These are phyloP conservation scores for Paraphoma sp. DNA, from an alignment of 2,329 filamentous ascomycete genomes.

Conservation along the genomic window DNA sequence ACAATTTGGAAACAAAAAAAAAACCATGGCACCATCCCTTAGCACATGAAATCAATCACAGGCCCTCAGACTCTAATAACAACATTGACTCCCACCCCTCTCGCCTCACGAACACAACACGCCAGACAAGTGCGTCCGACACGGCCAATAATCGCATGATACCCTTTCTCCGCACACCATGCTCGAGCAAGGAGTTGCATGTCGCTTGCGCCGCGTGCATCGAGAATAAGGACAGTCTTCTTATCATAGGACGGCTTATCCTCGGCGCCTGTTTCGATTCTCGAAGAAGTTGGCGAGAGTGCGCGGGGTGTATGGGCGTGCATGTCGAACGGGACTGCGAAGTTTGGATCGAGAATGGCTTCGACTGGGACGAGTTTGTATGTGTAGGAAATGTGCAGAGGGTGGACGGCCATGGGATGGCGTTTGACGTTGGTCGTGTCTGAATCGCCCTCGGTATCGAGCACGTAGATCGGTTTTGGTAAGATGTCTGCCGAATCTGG, in stretches of 20 bases:
- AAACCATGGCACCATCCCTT: too few species aligned
- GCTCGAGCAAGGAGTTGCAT: constrained; percentile 75
- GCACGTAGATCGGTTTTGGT: constrained; percentile 34
- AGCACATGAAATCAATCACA: too few species aligned
- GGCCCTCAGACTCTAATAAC: constrained; percentile 56
- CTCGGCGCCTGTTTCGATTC: constrained; percentile 12
- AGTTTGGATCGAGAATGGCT: constrained; percentile 35
- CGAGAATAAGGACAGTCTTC: constrained; percentile 50
- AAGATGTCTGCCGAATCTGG: constrained; percentile 34
- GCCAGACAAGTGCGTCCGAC: constrained; percentile 72
- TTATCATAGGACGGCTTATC: constrained; percentile 24
- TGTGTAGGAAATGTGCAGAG: constrained; percentile 48
- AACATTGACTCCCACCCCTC: constrained; percentile 72
- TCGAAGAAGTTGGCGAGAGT: constrained; percentile 18
- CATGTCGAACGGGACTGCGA: constrained; percentile 32
- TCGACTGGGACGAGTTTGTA: constrained; percentile 46
- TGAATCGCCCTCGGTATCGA: constrained; percentile 21
- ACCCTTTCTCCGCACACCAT: constrained; percentile 75
- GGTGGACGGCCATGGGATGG: constrained; percentile 44
- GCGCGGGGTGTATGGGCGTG: constrained; percentile 20
- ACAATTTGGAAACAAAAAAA: not conserved
- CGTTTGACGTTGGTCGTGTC: constrained; percentile 9
- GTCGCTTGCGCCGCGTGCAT: constrained; percentile 65
- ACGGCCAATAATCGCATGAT: constrained; percentile 75
- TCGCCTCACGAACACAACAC: constrained; percentile 77